Base-by-base conservation (phyloP, 2,329 filamentous ascomycete species). In the Amylocarpus encephaloides region DNA sequence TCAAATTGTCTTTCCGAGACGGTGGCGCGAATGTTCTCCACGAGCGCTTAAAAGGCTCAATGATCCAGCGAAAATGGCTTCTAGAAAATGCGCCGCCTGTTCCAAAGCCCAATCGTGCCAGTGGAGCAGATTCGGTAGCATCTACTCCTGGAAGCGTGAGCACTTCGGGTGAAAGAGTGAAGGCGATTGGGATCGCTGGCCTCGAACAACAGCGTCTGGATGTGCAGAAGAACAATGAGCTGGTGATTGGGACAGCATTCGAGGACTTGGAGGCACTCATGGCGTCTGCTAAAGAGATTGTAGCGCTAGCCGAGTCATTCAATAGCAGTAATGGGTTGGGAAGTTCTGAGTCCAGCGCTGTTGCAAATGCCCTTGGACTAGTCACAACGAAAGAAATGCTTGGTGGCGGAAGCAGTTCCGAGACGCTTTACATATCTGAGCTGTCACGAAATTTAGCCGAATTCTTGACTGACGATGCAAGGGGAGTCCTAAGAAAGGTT, bases 341-440 rank as follows among this genome's bases (percentile, higher is more conserved):
- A 12, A 80, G 76, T 5, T 76, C 80, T 0, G 88, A 93, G 66
- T 82, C 88, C 10, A 86, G 78, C 59, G 82, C 81, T 7, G 73
- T 95, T 1, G 86, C 85, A 5, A 88, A 82, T 50, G 88, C 92
- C 46, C 76, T 97, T 0, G 90, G 91, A 0, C 79, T 97, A 47
- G 79, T 93, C n/a, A 94, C 92, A 0, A 97, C 92, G 1, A 95
- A 91, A 69, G 92, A 97, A 60, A 95, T 95, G 73, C 85, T 95
- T 1, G 82, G 84, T 18, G 82, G 85, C n/a, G 81, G 84, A 36
- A 79, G 78, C 35, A 76, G 83, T 46, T 77, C 87, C 0, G 88
- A 94, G 64, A 88, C 84, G 12, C 77, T 97, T 2, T 98, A 98
- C 65, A 74, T 96, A 5, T 95, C 90, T 0, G 89, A 95, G 62